Conservation (phyloP, 352 stramenopile genomes). For the Aphanomyces cochlioides region DNA sequence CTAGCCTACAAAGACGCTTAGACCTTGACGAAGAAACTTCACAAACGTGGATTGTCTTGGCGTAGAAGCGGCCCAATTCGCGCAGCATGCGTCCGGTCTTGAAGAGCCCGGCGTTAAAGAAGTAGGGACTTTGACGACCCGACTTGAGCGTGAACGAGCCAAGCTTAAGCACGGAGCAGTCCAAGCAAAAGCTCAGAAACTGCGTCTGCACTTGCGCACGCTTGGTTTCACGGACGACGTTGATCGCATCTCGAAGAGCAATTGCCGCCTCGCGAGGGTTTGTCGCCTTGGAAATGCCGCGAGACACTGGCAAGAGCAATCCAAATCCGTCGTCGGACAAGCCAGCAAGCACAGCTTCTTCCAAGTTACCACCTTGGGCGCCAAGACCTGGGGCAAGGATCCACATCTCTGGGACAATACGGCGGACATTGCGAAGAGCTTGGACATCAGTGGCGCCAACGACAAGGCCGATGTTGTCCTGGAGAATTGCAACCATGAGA, state of each 20-base stretch:
- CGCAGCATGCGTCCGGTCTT: slow-evolving; percentile 89
- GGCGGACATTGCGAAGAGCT: slow-evolving; percentile 86
- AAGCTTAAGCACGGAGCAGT: slow-evolving; percentile 96
- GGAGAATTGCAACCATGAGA: neutral
- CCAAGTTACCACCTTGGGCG: slow-evolving; percentile 90
- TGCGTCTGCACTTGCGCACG: slow-evolving; percentile 67
- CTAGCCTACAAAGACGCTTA: slow-evolving; percentile 44
- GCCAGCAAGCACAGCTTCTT: slow-evolving; percentile 78
- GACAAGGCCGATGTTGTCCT: slow-evolving; percentile 94
- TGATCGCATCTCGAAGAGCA: slow-evolving; percentile 92
- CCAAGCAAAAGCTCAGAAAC: slow-evolving; percentile 97
- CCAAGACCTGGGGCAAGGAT: slow-evolving; percentile 97
- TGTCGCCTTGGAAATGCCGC: slow-evolving; percentile 92
- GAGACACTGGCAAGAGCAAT: slow-evolving; percentile 95
- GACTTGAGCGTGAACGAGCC: slow-evolving; percentile 98
- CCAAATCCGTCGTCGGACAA: slow-evolving; percentile 85
- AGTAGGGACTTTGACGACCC: slow-evolving; percentile 96
- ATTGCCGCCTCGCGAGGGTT: slow-evolving; percentile 88
- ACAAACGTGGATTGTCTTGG: slow-evolving; percentile 87
- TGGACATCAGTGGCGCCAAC: slow-evolving; percentile 95
- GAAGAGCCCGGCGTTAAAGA: slow-evolving; percentile 99
- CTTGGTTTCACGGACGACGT: slow-evolving; percentile 76
- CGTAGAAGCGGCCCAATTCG: slow-evolving; percentile 93
- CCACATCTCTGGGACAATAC: slow-evolving; percentile 88
- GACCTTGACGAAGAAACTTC: slow-evolving; percentile 8